Evolutionary conservation across 306 rosid species (phyloP).

Genomic region (Prunus mume): DNA sequence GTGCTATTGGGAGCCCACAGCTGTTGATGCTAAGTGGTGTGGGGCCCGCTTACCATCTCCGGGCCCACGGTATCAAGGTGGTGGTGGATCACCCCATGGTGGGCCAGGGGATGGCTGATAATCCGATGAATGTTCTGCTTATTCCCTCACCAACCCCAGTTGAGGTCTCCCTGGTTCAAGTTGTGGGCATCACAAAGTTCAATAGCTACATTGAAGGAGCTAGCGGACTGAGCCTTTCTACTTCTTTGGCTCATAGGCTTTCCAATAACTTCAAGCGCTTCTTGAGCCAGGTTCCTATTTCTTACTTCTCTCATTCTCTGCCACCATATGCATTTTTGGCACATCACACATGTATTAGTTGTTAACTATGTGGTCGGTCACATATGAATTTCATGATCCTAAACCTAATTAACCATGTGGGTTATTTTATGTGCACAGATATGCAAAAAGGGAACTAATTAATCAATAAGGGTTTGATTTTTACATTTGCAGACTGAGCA

Average conservation of each 20-base stretch:
- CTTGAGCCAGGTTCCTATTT: constrained; percentile 46
- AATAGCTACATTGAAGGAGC: constrained; percentile 57
- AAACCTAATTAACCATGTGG: neutral
- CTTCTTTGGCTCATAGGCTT: constrained; percentile 40
- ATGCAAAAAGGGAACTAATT: neutral
- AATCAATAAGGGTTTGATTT: neutral
- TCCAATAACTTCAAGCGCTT: constrained; percentile 20
- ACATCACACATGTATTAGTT: no score
- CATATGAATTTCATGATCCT: no score
- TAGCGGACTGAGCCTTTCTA: constrained; percentile 48
- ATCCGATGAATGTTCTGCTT: constrained; percentile 54
- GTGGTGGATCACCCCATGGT: constrained; percentile 60
- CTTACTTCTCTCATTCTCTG: neutral
- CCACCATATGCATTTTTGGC: no score
- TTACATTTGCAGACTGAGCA: constrained; percentile 37
- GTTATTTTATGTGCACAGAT: neutral
- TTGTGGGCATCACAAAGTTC: constrained; percentile 59
- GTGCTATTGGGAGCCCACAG: constrained; percentile 81
- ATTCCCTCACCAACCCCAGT: constrained; percentile 74
- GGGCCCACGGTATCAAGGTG: constrained; percentile 46
- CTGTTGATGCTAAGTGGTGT: constrained; percentile 66
- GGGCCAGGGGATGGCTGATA: constrained; percentile 79
- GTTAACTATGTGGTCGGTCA: no score
- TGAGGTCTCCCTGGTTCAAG: constrained; percentile 60
- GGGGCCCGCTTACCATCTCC: constrained; percentile 65